Evolutionary conservation across 768 basidiomycete genomes (phyloP), one percentile per base, ranked within the genome.

Genomic region (Pisolithus microcarpus): DNA sequence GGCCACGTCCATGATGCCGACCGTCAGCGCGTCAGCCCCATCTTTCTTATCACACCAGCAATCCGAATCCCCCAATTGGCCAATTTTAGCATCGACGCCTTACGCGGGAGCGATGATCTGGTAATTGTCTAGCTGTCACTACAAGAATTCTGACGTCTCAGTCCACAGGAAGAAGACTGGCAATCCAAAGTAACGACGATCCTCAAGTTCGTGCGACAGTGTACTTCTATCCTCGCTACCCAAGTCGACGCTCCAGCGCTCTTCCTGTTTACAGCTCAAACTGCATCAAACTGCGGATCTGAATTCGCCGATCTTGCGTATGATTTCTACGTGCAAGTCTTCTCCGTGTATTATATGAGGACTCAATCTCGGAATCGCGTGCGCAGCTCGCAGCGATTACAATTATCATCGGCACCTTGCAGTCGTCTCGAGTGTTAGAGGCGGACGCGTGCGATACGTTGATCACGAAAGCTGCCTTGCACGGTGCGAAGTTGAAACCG

Each of bases 281-380:
- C 96, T 24, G 82, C 95, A 0, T 95, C 96, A 61, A 91, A 95
- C 64, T 91, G 91, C 52, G 90, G 85, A 0, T 87, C 95, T 53
- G 90, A 84, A 0, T 91, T 97, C 58, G 94, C 96, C 68, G 94
- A 98, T 65, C 81, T 98, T 52, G 84, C 91, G 15, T 99, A 99
- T 65, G 95, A 99, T 65, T 84, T 98, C 58, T 97, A 94, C 61
- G 96, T 98, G 13, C 93, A 97, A 65, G 91, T 94, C 0, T 97
- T 99, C 66, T 92, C 86, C 23, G 92, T 98, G 13, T n/a, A n/a
- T n/a, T n/a, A n/a, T 98, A 99, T 69, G 96, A 99, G 65, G 96
- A 99, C 66, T 86, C 81, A 60, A 98, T 98, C 45, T 93, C 90
- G 42, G 96, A 99, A 64, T 91, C 88, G 31, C 81, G 95, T 4